phyloP scores from a whole-genome alignment of 768 basidiomycete species.

The Pholiota conissans region DNA sequence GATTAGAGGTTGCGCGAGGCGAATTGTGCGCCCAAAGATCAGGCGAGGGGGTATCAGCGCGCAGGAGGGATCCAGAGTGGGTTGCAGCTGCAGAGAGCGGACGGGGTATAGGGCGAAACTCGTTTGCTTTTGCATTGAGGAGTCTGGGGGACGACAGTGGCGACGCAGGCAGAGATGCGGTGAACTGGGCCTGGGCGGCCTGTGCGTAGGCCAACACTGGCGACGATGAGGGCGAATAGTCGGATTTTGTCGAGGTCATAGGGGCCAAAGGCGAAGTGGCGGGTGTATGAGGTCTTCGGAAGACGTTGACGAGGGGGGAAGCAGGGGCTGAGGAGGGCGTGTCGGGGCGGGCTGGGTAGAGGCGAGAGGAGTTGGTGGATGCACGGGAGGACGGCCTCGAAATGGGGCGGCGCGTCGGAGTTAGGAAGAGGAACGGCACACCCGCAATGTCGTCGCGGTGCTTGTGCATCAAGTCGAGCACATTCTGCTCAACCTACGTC shows the following conservation, averaged over 20 bases:
- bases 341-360: conserved; percentile 66
- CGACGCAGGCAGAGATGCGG: conserved; percentile 82
- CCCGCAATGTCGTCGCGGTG: conserved; percentile 84
- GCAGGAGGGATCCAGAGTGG: conserved; percentile 46
- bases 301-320: conserved; percentile 74
- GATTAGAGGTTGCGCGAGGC: conserved; percentile 72
- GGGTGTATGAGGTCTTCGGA: conserved; percentile 80
- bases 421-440: conserved; percentile 81
- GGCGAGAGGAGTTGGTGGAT: conserved; percentile 65
- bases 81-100: conserved; percentile 76
- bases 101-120: conserved; percentile 83
- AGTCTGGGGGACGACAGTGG: conserved; percentile 84
- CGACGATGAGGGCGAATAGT: conserved; percentile 65
- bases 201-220: conserved; percentile 62
- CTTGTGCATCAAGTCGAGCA: conserved; percentile 95
- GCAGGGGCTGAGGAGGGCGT: conserved; percentile 75
- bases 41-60: conserved; percentile 84
- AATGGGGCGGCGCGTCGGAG: conserved; percentile 74
- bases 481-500: conserved; percentile 77
- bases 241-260: conserved; percentile 45
- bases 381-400: conserved; percentile 83
- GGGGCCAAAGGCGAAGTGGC: conserved; percentile 73
- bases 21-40: conserved; percentile 86
- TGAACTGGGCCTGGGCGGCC: conserved; percentile 62
- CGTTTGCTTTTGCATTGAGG: conserved; percentile 86